Evolutionary conservation across 1,284 basidiomycete species (phyloP), one percentile per base, ranked within the genome.

Genomic region (Ceratobasidium theobromae): DNA sequence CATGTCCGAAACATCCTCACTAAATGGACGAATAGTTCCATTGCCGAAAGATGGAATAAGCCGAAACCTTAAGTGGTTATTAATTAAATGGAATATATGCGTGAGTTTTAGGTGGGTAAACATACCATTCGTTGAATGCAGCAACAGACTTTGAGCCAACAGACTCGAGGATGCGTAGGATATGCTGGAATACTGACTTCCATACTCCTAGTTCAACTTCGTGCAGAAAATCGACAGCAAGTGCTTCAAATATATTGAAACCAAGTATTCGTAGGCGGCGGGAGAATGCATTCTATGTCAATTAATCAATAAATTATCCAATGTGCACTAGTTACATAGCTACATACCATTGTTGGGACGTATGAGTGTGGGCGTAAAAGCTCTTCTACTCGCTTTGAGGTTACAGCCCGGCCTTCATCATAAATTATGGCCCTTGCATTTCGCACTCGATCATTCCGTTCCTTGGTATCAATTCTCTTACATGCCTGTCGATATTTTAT

Each of bases 161-260:
- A 4, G 70, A 57, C 46, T 76, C 65, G 0, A 79, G 67, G 1
- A 79, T 72, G 0, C 76, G 74, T 1, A 79, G 49, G 0, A 79
- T 66, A 60, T 80, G 79, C 0, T 66, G 67, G 35, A 74, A 72
- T 1, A 72, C 43, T 0, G 72, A 65, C 53, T 71, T 72, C 70
- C 72, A 74, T 4, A 72, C 71, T 1, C 73, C 72, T 9, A 72
- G 69, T 53, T 75, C 72, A 23, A 74, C 70, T 53, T 74, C 69
- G 53, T 76, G 74, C 11, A 75, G 68, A 5, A 73, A 53, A 54
- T 75, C 72, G 9, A 73, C 69, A 0, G 70, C 62, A 30, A 75
- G 62, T 40, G 70, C 4, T 16, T 65, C 38, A 25, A 52, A 53
- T 11, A 65, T 43, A 30, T 70, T 43, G 51, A 70, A 71, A 8